Base-by-base conservation (phyloP, 495 filamentous ascomycete genomes). In the Penicillium verhagenii region DNA sequence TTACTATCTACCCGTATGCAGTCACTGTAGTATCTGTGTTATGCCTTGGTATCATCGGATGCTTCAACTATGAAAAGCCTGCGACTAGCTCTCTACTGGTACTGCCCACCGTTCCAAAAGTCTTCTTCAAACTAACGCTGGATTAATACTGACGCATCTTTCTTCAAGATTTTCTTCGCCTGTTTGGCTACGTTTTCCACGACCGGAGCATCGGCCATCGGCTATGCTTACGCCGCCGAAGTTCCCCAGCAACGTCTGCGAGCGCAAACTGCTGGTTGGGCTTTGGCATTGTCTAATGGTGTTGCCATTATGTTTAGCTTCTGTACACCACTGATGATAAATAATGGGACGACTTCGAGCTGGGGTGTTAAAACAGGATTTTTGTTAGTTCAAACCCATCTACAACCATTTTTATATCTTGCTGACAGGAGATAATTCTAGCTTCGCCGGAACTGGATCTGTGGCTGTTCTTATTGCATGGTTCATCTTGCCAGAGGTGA, bases 331-430 rank as follows among this genome's bases (percentile, higher is more conserved):
- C 24, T 69, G 18, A 76, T 76, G 71, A 74, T 76, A 37, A 72
- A 75, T 40, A 71, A 72, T 51, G 64, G 54, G 3, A 23, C 55
- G 1, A 26, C 52, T n/a, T 60, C 63, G 10, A 6, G 57, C 2
- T 76, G 72, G 72, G 72, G 71, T 10, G 71, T 74, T 4, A 74
- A 72, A 44, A 76, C 72, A 0, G 72, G 71, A 0, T 74, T 76
- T 29, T 76, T 74, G 72, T 75, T 48, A 47, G 64, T 56, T 25
- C 19, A 29, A 23, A 50, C n/a, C 49, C 37, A 47, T 18, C 24
- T 7, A 9, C 28, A 16, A 53, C 33, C 25, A 4, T 18, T 0
- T 10, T 11, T 10, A 31, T 8, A 11, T 11, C 9, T 31, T 2
- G 13, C 28, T 31, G 7, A 31, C 28, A 31, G 6, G 28, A 31